These are phyloP conservation scores for Metschnikowia drakensbergensis DNA, from an alignment of 805 yeast genomes.

Conservation along the genomic window DNA sequence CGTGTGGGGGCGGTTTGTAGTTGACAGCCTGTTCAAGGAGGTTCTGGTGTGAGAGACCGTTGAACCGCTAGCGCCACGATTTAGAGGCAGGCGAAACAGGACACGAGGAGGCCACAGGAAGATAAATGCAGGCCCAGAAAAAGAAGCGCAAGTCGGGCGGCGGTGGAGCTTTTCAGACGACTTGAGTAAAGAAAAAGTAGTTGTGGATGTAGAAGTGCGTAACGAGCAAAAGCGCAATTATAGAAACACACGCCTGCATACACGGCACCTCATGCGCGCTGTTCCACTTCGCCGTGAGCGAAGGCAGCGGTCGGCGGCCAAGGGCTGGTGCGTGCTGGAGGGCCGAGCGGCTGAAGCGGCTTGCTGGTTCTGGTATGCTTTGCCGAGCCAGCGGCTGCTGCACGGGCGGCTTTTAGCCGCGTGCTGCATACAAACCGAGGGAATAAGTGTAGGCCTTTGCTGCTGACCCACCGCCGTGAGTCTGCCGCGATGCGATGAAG, in stretches of 20 bases:
- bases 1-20: no score
- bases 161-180: background rate
- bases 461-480: no score
- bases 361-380: no score
- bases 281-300: slow-evolving; percentile 2
- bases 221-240: slow-evolving; percentile 5
- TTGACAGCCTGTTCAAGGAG: no score
- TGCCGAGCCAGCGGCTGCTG: no score
- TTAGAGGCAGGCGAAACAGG: background rate
- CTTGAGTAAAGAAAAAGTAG: slow-evolving; percentile 2
- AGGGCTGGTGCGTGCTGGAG: background rate
- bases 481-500: no score
- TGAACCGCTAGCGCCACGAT: background rate
- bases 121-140: background rate
- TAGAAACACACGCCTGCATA: background rate
- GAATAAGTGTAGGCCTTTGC: no score
- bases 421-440: no score
- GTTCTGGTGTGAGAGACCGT: background rate
- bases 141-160: background rate
- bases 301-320: background rate
- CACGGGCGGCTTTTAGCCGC: no score
- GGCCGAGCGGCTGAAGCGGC: no score
- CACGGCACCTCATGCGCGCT: background rate
- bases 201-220: background rate
- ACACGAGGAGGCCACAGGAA: background rate